These are phyloP conservation scores for Tricholomella constricta DNA, from an alignment of 768 basidiomycete genomes.

Conservation along the genomic window DNA sequence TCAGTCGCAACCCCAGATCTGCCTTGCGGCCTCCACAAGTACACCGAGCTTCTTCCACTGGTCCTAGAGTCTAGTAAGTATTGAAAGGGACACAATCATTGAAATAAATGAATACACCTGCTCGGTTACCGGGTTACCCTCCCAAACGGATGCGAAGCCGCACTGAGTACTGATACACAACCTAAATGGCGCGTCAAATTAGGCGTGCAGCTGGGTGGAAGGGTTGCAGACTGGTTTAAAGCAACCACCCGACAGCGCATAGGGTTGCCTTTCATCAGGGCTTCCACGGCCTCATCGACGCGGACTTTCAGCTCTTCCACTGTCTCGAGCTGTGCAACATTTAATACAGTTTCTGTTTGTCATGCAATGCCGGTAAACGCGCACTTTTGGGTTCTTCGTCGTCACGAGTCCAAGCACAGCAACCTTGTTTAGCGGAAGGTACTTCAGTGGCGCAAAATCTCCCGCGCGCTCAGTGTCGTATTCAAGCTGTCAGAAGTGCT, in stretches of 20 bases:
- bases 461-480: slow-evolving; percentile 68
- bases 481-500: slow-evolving; percentile 47
- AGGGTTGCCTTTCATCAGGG: slow-evolving; percentile 44
- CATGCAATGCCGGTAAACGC: not conserved
- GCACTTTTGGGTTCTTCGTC: slow-evolving; percentile 47
- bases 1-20: slow-evolving; percentile 40
- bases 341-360: not conserved
- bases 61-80: slow-evolving; percentile 37
- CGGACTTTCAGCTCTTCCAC: slow-evolving; percentile 49
- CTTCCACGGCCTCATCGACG: slow-evolving; percentile 54
- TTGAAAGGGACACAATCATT: not conserved
- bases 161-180: slow-evolving; percentile 65
- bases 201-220: not conserved
- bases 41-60: slow-evolving; percentile 49
- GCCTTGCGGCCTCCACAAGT: slow-evolving; percentile 45
- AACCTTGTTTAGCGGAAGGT: slow-evolving; percentile 49
- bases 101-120: slow-evolving; percentile 31
- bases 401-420: slow-evolving; percentile 53
- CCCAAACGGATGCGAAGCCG: slow-evolving; percentile 60
- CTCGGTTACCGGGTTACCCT: slow-evolving; percentile 57
- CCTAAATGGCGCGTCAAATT: slow-evolving; percentile 28
- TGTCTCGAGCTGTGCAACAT: slow-evolving; percentile 45
- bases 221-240: slow-evolving; percentile 47
- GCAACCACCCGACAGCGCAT: slow-evolving; percentile 49
- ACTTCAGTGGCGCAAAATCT: slow-evolving; percentile 55